phyloP scores from a whole-genome alignment of 495 filamentous ascomycete genomes.

The Penicillium tannophilum region DNA sequence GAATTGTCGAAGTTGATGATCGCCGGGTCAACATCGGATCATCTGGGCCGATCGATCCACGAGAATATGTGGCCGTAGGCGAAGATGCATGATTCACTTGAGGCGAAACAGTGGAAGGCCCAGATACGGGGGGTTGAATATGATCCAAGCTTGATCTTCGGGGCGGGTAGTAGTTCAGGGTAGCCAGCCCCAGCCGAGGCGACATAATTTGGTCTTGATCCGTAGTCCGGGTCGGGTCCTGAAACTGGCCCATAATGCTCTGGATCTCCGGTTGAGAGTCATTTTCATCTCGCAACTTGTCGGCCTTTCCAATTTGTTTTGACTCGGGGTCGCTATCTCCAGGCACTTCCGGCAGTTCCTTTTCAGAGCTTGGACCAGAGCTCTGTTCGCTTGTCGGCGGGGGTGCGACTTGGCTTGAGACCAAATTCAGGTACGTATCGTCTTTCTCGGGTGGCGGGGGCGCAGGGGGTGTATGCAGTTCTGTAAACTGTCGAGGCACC shows the following conservation, averaged over 20 bases:
- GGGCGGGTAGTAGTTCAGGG: conserved; percentile 70
- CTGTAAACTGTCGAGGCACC: conserved; percentile 10
- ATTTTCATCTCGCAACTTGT: conserved; percentile 59
- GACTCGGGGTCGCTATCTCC: conserved; percentile 53
- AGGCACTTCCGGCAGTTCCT: conserved; percentile 60
- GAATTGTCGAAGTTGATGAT: conserved; percentile 47
- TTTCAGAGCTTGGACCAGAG: conserved; percentile 14
- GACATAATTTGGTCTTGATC: conserved; percentile 80
- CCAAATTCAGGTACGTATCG: conserved; percentile 64
- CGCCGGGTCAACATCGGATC: conserved; percentile 54
- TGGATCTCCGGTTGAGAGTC: conserved; percentile 86
- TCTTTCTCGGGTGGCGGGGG: conserved; percentile 52
- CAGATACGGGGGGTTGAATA: conserved; percentile 32
- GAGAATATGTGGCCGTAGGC: conserved; percentile 20
- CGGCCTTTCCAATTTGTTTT: conserved; percentile 45
- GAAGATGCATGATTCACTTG: conserved; percentile 23
- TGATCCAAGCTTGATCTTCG: conserved; percentile 83
- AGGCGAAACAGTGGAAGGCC: conserved; percentile 15
- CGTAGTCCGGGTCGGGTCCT: conserved; percentile 64
- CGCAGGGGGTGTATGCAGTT: conserved; percentile 24
- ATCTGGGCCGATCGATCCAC: conserved; percentile 24
- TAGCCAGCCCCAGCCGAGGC: conserved; percentile 70
- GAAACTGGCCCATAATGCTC: conserved; percentile 89
- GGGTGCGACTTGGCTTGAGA: conserved; percentile 66
- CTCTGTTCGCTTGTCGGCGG: conserved; percentile 44